Evolutionary conservation across 768 basidiomycete species (phyloP), one percentile per base, ranked within the genome.

Genomic region (Tricholomella constricta): DNA sequence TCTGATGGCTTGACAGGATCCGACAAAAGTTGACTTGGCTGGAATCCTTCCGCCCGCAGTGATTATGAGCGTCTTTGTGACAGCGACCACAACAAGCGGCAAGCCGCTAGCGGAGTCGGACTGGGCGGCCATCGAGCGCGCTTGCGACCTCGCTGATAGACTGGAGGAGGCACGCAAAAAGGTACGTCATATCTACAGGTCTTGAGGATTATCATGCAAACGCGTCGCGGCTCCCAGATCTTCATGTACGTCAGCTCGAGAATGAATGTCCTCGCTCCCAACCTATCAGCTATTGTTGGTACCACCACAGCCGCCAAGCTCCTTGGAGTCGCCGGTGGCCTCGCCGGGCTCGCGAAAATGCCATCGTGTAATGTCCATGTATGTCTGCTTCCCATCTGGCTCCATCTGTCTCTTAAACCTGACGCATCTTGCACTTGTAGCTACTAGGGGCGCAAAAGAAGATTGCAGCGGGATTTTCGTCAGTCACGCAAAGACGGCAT

Each of bases 231-330:
- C 40, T 27, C 34, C 5, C 51, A 95, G 90, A 99, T 98, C 63
- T 96, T 98, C 75, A 88, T 91, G 79, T 99, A 98, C 82, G 97
- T 99, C 71, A 96, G 95, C 79, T 96, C 93, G 63, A 84, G 97
- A 76, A 98, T 99, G 93, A 92, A 93, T 75, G 84, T 94, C 52
- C 88, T 99, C 66, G 96, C 97, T 62, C 97, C 97, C 65, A 99
- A 99, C 72, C 84, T 99, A 68, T 96, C 94, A 65, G 89, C 91
- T 71, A 97, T 99, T 73, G 92, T 98, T 75, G 96, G 97, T 71
- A 97, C 97, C 53, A 94, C 91, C 63, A 96, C 94, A 79, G 97
- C 97, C 49, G 97, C 97, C 42, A 99, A 99, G 78, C 75, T 99
- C 48, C 85, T 99, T 35, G 97, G 97, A 67, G 92, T 98, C 47